phyloP scores from a whole-genome alignment of 306 rosid genomes.

The Arachis stenosperma region DNA sequence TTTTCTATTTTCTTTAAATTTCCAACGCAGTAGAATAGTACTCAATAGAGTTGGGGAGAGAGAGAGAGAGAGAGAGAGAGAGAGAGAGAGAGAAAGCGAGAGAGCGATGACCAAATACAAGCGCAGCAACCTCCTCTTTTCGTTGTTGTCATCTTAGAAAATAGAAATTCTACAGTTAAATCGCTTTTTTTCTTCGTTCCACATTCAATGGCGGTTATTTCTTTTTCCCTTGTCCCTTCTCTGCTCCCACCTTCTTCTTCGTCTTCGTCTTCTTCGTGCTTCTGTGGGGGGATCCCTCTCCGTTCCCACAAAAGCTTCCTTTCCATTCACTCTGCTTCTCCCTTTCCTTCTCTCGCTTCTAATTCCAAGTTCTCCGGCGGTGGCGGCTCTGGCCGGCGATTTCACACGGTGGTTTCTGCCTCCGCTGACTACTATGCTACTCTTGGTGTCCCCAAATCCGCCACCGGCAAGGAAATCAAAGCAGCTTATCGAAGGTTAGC shows the following conservation, averaged over 20 bases:
- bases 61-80: not conserved
- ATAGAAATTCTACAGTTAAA: not conserved
- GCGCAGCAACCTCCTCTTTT: not conserved
- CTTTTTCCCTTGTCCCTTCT: slow-evolving; percentile 60
- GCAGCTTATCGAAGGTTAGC: slow-evolving; percentile 94
- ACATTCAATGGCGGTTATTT: slow-evolving; percentile 61
- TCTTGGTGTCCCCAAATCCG: slow-evolving; percentile 89
- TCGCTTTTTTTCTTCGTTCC: slow-evolving; percentile 2
- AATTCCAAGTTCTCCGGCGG: slow-evolving; percentile 35
- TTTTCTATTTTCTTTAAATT: not conserved
- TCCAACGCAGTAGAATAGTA: slow-evolving; percentile 3
- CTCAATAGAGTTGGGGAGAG: not conserved
- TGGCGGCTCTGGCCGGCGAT: slow-evolving; percentile 46
- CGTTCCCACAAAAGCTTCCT: slow-evolving; percentile 54
- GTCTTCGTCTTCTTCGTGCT: slow-evolving; percentile 47
- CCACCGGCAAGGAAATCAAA: slow-evolving; percentile 78
- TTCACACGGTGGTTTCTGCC: slow-evolving; percentile 55
- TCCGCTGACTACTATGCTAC: slow-evolving; percentile 86
- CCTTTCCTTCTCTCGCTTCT: slow-evolving; percentile 32
- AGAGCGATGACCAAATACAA: slow-evolving; percentile 35
- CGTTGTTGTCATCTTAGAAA: slow-evolving; percentile 11
- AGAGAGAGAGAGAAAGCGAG: not conserved
- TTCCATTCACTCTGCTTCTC: slow-evolving; percentile 45
- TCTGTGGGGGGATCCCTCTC: slow-evolving; percentile 51
- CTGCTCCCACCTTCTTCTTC: slow-evolving; percentile 46